Evolutionary conservation across 176 grass and related monocot species (phyloP).

Genomic region (sorghum (Sorghum bicolor)): DNA sequence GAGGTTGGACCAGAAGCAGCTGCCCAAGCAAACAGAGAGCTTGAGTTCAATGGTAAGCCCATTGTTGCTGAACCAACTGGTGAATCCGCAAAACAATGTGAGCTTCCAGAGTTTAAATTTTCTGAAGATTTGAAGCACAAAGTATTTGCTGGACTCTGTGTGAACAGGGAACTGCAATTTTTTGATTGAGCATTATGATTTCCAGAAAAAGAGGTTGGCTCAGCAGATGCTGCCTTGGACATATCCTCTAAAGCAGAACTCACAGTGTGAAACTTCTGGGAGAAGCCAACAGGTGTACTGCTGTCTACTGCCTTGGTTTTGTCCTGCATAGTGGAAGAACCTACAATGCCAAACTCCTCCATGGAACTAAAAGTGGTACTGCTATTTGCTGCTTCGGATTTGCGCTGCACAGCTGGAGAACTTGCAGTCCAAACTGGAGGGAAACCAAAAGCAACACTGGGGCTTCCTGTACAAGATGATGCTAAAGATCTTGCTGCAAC

Average conservation of each 20-base stretch:
- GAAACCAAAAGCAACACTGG: not conserved
- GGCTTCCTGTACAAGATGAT: not conserved
- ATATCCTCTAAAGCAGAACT: not conserved
- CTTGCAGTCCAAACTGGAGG: slow-evolving; percentile 14
- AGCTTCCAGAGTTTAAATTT: not conserved
- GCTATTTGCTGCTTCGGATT: slow-evolving; percentile 13
- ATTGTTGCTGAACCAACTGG: slow-evolving; percentile 19
- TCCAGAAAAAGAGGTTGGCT: slow-evolving; percentile 4
- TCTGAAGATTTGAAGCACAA: not conserved
- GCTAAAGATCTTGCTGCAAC: not conserved
- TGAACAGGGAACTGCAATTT: slow-evolving; percentile 15
- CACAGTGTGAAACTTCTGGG: not conserved
- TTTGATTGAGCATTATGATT: slow-evolving; percentile 11
- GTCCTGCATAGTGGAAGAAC: not conserved
- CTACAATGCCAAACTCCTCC: not conserved
- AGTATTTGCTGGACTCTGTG: slow-evolving; percentile 20
- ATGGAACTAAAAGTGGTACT: slow-evolving; percentile 11
- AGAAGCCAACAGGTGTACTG: slow-evolving; percentile 15
- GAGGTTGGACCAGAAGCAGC: not conserved
- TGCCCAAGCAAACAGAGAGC: slow-evolving; percentile 5
- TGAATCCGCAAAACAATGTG: slow-evolving; percentile 9
- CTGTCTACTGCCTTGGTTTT: slow-evolving; percentile 3
- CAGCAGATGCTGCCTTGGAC: slow-evolving; percentile 15
- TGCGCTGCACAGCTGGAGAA: slow-evolving; percentile 24
- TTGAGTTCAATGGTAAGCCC: slow-evolving; percentile 1